These are phyloP conservation scores for Paspalum notatum DNA, from an alignment of 176 grass and related monocot species.

Conservation along the genomic window DNA sequence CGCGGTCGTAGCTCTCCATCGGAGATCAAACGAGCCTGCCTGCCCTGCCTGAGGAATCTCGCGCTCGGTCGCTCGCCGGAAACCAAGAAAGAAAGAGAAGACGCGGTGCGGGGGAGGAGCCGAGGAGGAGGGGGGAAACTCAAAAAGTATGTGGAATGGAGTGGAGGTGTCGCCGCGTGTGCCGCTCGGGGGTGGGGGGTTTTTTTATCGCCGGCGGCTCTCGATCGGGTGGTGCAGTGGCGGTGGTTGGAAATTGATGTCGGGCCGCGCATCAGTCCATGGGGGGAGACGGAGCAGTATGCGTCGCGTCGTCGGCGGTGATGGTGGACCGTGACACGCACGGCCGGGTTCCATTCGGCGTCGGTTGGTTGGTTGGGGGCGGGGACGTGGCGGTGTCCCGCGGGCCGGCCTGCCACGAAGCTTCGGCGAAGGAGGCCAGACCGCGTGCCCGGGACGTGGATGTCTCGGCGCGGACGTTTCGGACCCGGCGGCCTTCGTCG, in stretches of 20 bases:
- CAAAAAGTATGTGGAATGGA: too few relatives aligned
- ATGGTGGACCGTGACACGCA: not conserved
- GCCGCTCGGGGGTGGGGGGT: too few relatives aligned
- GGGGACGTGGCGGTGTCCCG: not conserved
- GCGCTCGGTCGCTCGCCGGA: too few relatives aligned
- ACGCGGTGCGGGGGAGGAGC: too few relatives aligned
- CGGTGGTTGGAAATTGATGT: not conserved
- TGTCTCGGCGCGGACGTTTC: constrained; percentile 3
- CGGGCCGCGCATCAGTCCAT: not conserved
- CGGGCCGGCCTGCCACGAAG: not conserved
- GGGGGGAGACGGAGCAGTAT: not conserved
- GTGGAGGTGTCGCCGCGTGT: constrained; percentile 10
- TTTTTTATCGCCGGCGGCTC: constrained; percentile 3
- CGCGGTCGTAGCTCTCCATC: constrained; percentile 62
- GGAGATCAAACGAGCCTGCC: too few relatives aligned
- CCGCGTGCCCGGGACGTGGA: constrained; percentile 48
- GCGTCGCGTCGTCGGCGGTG: not conserved
- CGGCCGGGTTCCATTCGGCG: not conserved
- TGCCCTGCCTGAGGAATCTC: too few relatives aligned
- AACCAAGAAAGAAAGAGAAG: too few relatives aligned
- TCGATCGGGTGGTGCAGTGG: not conserved
- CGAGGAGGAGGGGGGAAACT: not conserved
- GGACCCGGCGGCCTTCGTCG: too few relatives aligned
- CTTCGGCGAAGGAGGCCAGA: constrained; percentile 39
- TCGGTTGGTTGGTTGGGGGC: not conserved